Evolutionary conservation across 371 early-diverging fungal genomes (phyloP), one percentile per base, ranked within the genome.

Genomic region (Mucor irregularis): DNA sequence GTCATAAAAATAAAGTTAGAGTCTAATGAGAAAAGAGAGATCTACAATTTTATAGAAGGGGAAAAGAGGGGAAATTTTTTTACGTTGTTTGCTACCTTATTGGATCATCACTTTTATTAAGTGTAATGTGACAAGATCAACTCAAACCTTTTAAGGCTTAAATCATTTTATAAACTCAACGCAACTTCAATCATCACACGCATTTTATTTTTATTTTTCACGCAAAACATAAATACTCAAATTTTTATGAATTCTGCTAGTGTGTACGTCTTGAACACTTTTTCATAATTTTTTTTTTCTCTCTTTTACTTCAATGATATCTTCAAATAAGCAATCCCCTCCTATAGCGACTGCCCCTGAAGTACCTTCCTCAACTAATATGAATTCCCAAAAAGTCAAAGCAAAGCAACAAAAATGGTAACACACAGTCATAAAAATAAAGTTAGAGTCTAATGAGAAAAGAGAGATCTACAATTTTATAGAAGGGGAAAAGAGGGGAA

Each of bases 341-440:
- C 53, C 46, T 37, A 45, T 63, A 28, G 47, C 55, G 39, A 59
- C 59, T 40, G 60, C 60, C 21, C 64, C 64, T 29, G 45, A 59
- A 44, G 43, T 64, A 7, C 53, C 60, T 25, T 64, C 63, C 42
- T 62, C 64, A 5, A 42, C 56, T 22, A 44, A 55, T 38, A 50
- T 58, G 51, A 39, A 42, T 33, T 64, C n/a, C n/a, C n/a, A n/a
- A n/a, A n/a, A n/a, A n/a, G n/a, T n/a, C n/a, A n/a, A n/a, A n/a
- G n/a, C n/a, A 37, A 37, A 16, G 21, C 1, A 21, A 39, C 17
- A 39, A 39, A 39, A 42, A 42, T n/a, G n/a, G n/a, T n/a, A n/a
- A n/a, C n/a, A n/a, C n/a, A n/a, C n/a, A n/a, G n/a, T n/a, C n/a
- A n/a, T n/a, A n/a, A n/a, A n/a, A n/a, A n/a, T n/a, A n/a, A n/a